phyloP scores from a whole-genome alignment of 495 filamentous ascomycete genomes.

The Aspergillus affinis region DNA sequence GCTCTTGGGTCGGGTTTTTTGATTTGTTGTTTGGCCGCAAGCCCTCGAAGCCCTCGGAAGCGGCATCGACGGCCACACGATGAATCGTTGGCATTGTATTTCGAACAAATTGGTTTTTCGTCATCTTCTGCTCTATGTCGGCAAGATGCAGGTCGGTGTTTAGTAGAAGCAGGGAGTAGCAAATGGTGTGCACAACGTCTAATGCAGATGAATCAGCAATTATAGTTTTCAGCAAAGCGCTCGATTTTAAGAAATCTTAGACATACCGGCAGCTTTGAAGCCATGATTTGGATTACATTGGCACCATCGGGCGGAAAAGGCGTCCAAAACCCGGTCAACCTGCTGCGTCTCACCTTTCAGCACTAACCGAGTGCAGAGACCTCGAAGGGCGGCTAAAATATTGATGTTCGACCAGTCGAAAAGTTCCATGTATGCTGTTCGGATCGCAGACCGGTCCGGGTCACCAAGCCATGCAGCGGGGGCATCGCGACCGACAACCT shows the following conservation, averaged over 20 bases:
- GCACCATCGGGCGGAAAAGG: constrained; percentile 87
- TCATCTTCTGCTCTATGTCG: constrained; percentile 96
- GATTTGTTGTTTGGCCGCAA: constrained; percentile 40
- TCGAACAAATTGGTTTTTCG: constrained; percentile 86
- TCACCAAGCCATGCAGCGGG: constrained; percentile 90
- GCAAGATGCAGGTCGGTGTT: constrained; percentile 96
- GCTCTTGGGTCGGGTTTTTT: constrained; percentile 20
- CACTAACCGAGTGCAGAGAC: constrained; percentile 78
- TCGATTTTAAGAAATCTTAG: not conserved
- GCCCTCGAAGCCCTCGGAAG: constrained; percentile 64
- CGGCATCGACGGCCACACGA: constrained; percentile 68
- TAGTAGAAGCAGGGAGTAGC: constrained; percentile 90
- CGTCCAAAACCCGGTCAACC: constrained; percentile 88
- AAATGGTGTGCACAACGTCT: constrained; percentile 97
- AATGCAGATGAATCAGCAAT: constrained; percentile 18
- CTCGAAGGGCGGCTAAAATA: constrained; percentile 75
- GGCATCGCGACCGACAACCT: constrained; percentile 69
- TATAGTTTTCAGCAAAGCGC: not conserved
- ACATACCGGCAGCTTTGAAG: constrained; percentile 82
- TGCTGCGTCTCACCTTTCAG: constrained; percentile 95
- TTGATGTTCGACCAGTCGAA: constrained; percentile 85
- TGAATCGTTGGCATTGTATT: constrained; percentile 93
- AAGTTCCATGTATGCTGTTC: constrained; percentile 87
- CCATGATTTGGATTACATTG: constrained; percentile 92
- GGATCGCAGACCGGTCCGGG: constrained; percentile 59